Conservation (phyloP, 768 basidiomycete species). For the Collybia nuda region DNA sequence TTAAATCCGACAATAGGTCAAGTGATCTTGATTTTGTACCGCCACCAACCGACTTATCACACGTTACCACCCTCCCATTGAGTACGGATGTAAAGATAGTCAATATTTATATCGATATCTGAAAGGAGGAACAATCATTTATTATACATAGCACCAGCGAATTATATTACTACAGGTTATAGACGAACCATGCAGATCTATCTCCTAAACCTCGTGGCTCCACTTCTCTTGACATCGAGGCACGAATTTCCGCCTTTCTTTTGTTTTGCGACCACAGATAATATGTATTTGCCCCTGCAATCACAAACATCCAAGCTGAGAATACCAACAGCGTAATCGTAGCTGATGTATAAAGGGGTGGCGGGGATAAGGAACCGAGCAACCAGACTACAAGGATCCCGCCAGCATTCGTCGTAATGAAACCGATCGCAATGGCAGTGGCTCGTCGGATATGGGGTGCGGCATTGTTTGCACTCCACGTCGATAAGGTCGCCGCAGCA, state of each 20-base stretch:
- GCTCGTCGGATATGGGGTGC: constrained; percentile 37
- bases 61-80: no score
- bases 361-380: constrained; percentile 32
- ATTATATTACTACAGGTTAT: constrained; percentile 19
- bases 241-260: constrained; percentile 20
- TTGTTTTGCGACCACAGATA: constrained; percentile 1
- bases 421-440: constrained; percentile 33
- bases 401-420: constrained; percentile 33
- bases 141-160: no score
- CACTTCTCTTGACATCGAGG: constrained; percentile 11
- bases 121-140: no score
- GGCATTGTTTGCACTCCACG: constrained; percentile 44
- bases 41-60: no score
- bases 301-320: constrained; percentile 2
- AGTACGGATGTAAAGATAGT: no score
- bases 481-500: constrained; percentile 31
- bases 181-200: constrained; percentile 30
- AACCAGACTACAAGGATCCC: constrained; percentile 44
- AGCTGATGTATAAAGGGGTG: constrained; percentile 34
- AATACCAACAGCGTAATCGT: constrained; percentile 23
- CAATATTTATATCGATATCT: no score
- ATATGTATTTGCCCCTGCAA: not conserved
- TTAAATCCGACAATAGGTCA: no score
- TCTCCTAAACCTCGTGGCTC: constrained; percentile 28
- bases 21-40: no score